Conservation (phyloP, 1,139 yeast species). For the Candida sanyaensis region DNA sequence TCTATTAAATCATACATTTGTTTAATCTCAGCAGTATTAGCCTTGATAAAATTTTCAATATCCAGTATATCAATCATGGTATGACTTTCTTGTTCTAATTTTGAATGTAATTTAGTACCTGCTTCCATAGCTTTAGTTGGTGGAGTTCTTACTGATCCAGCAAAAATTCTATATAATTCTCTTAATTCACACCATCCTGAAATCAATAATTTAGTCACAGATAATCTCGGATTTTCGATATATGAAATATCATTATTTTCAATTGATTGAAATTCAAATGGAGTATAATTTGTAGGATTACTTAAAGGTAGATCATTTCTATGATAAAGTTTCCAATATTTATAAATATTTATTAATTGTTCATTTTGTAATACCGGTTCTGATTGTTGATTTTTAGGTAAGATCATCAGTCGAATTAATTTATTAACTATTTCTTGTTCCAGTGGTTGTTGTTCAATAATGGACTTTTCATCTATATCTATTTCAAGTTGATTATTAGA, state of each 20-base stretch:
- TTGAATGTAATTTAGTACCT: constrained; percentile 45
- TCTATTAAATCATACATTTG: constrained; percentile 12
- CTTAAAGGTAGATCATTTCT: constrained; percentile 11
- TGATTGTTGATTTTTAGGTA: not conserved
- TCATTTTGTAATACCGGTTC: not conserved
- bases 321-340: constrained; percentile 14
- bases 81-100: constrained; percentile 44
- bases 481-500: not conserved
- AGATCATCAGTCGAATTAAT: not conserved
- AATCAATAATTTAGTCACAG: constrained; percentile 50
- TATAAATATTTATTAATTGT: constrained; percentile 9
- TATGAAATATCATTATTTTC: constrained; percentile 28
- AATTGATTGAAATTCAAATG: constrained; percentile 28
- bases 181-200: constrained; percentile 56
- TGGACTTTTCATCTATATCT: not conserved
- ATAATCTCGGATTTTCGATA: constrained; percentile 33
- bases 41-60: constrained; percentile 5
- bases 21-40: constrained; percentile 1
- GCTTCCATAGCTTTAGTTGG: constrained; percentile 32
- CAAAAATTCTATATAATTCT: constrained; percentile 43
- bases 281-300: constrained; percentile 14
- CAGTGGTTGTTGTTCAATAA: not conserved
- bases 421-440: not conserved
- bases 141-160: constrained; percentile 29
- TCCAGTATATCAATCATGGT: constrained; percentile 22